A percentile compares a stretch with the other conserved stretches of the same genome.
These are phyloP conservation scores for Phytopythium oedochilum DNA, from an alignment of 352 stramenopile species.

Conservation along the genomic window DNA sequence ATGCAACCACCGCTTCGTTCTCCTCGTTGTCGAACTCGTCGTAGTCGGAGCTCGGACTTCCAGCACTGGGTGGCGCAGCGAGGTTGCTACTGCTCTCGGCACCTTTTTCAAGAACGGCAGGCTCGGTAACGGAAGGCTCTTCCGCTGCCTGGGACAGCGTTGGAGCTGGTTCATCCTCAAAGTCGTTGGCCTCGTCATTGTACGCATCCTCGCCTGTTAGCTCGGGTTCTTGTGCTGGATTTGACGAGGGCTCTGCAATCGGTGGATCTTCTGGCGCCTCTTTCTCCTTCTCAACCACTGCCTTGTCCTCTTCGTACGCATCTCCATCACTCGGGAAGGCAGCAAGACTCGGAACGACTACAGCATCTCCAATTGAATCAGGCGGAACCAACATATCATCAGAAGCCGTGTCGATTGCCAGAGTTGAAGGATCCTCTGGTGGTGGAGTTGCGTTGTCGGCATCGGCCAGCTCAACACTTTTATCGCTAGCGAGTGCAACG, in stretches of 20 bases:
- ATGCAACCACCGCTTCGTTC: neutral
- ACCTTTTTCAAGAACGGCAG: neutral
- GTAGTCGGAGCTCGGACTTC: constrained; percentile 13
- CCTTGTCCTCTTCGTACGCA: neutral
- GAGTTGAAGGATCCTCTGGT: no score
- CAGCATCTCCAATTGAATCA: neutral
- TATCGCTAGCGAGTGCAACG: no score
- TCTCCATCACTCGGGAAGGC: neutral
- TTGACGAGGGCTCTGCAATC: neutral
- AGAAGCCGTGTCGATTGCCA: no score
- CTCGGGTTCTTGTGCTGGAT: neutral
- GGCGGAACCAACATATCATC: no score
- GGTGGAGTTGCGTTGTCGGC: no score
- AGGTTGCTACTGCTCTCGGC: neutral
- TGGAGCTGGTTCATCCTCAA: constrained; percentile 18
- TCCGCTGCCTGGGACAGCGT: neutral
- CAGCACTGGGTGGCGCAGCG: neutral
- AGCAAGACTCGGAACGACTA: neutral
- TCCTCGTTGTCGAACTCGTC: constrained; percentile 52
- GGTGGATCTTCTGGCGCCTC: neutral
- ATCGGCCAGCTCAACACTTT: no score
- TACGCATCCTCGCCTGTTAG: constrained; percentile 7
- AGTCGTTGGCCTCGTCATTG: constrained; percentile 18
- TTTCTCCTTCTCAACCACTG: neutral
- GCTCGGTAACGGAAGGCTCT: neutral